Evolutionary conservation across 805 yeast genomes (phyloP).

Genomic region (Saturnispora quitensis): DNA sequence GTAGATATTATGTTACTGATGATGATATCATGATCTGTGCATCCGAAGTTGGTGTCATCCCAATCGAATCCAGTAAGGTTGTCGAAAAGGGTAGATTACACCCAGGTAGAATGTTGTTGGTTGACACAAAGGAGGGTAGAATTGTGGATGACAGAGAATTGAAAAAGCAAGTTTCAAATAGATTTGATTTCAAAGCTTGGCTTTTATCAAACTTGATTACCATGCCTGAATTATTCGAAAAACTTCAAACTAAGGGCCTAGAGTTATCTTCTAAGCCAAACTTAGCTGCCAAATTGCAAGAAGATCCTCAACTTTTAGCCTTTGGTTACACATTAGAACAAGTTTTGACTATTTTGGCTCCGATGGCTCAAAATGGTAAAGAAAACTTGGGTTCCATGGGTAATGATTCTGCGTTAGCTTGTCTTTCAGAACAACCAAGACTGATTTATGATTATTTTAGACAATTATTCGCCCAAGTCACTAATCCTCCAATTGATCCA

Average conservation of each 20-base stretch:
- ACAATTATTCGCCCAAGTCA: conserved; percentile 94
- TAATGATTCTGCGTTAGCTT: conserved; percentile 92
- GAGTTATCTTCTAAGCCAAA: conserved; percentile 22
- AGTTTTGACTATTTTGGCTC: conserved; percentile 69
- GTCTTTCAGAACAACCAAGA: conserved; percentile 88
- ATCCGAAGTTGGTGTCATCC: conserved; percentile 95
- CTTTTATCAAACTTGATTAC: conserved; percentile 76
- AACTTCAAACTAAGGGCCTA: conserved; percentile 39
- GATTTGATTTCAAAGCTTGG: conserved; percentile 93
- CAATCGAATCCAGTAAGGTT: conserved; percentile 72
- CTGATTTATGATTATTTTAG: conserved; percentile 89
- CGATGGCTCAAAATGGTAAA: conserved; percentile 88
- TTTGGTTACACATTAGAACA: conserved; percentile 96
- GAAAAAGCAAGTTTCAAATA: conserved; percentile 67
- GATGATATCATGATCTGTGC: conserved; percentile 97
- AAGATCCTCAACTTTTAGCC: conserved; percentile 76
- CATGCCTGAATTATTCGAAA: conserved; percentile 62
- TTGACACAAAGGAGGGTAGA: conserved; percentile 87
- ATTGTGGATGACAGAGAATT: conserved; percentile 90
- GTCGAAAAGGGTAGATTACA: conserved; percentile 88
- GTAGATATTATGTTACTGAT: conserved; percentile 91
- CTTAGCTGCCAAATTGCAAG: conserved; percentile 44
- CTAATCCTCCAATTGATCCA: conserved; percentile 98
- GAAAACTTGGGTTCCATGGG: conserved; percentile 99
- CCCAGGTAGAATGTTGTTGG: conserved; percentile 94